A percentile compares a stretch with the other conserved stretches of the same genome.
These are phyloP conservation scores for Mucor velutinosus DNA, from an alignment of 371 early-diverging fungal species.

Conservation along the genomic window DNA sequence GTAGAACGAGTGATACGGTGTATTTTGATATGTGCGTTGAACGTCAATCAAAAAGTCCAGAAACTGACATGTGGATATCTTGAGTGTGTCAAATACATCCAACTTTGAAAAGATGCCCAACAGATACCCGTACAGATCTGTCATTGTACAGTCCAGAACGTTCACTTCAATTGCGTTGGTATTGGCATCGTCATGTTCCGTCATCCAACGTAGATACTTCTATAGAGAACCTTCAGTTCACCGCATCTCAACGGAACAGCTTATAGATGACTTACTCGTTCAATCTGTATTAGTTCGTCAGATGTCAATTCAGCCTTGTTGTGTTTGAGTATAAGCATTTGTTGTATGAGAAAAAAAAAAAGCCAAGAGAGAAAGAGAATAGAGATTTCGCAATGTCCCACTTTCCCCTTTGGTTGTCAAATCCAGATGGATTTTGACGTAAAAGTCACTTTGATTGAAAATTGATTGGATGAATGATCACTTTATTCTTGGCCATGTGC, in stretches of 20 bases:
- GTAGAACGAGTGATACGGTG: constrained; percentile 84
- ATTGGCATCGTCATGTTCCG: background rate
- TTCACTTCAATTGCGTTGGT: constrained; percentile 38
- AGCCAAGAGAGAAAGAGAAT: background rate
- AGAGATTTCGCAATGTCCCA: background rate
- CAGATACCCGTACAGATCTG: constrained; percentile 66
- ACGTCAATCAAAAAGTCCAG: constrained; percentile 78
- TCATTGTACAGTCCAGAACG: constrained; percentile 59
- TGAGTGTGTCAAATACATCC: constrained; percentile 53
- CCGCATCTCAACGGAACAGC: too few relatives aligned
- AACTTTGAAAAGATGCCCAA: constrained; percentile 66
- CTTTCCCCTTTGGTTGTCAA: background rate
- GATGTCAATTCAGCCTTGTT: constrained; percentile 2
- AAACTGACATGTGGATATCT: constrained; percentile 54
- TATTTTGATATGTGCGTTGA: constrained; percentile 66
- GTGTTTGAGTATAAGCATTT: constrained; percentile 18
- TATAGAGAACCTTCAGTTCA: background rate
- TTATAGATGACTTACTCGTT: constrained; percentile 2
- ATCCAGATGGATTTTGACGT: background rate
- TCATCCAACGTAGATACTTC: constrained; percentile 12
- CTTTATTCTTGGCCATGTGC: background rate
- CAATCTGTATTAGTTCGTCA: constrained; percentile 10
- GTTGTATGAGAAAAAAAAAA: background rate
- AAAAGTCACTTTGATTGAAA: background rate
- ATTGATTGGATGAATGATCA: background rate